Evolutionary conservation across 768 basidiomycete species (phyloP), one percentile per base, ranked within the genome.

Genomic region (Boletus tylopilopsis): DNA sequence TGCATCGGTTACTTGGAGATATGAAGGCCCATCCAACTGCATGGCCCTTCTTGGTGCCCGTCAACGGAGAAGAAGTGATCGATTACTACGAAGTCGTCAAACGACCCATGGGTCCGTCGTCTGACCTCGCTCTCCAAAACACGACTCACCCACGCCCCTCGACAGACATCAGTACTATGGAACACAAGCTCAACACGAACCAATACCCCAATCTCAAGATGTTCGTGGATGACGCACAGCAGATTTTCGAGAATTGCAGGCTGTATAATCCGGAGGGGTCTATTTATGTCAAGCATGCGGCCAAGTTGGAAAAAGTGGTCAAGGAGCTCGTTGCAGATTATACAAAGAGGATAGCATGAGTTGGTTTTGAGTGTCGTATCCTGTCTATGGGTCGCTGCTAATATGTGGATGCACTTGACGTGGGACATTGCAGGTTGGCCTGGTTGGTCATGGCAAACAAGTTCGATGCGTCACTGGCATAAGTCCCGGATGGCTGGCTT

Each of bases 81-180:
- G 94, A 97, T 63, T 99, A 99, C 60, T 88, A 91, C 67, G 85
- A 91, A 19, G 81, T 94, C 41, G 84, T 98, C 63, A 85, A 83
- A 58, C 72, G 83, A 49, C 96, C 96, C 3, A 98, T 98, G 94
- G 94, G 93, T 93, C 57, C 50, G 82, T 75, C 50, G 22, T 46
- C 35, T 24, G 11, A 30, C 10, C 12, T 18, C 1, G 15, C 3
- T 34, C n/a, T 15, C 13, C 15, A 36, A 21, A 11, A 7, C 15
- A 13, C 22, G 4, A 11, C 44, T 50, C 19, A 54, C 32, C 37
- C 16, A 30, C 39, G 25, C 25, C 21, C 36, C 39, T 24, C 53
- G 16, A 24, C 24, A 96, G 93, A 97, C 68, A 80, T 97, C 59
- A 71, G 74, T 47, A 93, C 90, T 2, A 95, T 98, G 81, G 81